Percentiles rank a stretch among this genome's conserved stretches.
These are phyloP conservation scores for Hydnomerulius pinastri DNA, from an alignment of 768 basidiomycete genomes.

Conservation along the genomic window DNA sequence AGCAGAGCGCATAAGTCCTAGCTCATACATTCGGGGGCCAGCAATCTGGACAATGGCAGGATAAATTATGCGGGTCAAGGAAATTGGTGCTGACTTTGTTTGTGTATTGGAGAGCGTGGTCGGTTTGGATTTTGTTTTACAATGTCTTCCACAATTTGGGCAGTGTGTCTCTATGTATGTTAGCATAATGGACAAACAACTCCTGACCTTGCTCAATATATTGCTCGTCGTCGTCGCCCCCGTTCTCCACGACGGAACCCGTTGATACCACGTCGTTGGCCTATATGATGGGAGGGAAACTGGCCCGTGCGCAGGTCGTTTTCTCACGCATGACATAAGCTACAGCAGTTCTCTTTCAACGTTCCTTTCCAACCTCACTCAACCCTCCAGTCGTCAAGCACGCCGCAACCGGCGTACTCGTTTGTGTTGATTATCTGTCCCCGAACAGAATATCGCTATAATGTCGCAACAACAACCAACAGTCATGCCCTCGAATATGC, in stretches of 20 bases:
- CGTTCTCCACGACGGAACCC: slow-evolving; percentile 27
- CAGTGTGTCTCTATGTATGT: slow-evolving; percentile 60
- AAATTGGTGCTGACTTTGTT: slow-evolving; percentile 30
- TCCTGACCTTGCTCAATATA: slow-evolving; percentile 35
- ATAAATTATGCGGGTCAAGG: neutral
- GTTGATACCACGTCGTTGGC: slow-evolving; percentile 16
- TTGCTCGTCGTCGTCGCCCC: slow-evolving; percentile 30
- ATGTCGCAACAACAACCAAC: slow-evolving; percentile 60
- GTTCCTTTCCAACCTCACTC: slow-evolving; percentile 34
- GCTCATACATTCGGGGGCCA: neutral
- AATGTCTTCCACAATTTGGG: slow-evolving; percentile 75
- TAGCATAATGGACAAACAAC: slow-evolving; percentile 53
- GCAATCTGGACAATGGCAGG: no score
- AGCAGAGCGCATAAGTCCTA: neutral
- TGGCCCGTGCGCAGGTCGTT: slow-evolving; percentile 59
- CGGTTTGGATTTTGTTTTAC: slow-evolving; percentile 66
- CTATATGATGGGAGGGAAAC: slow-evolving; percentile 27
- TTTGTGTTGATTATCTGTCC: slow-evolving; percentile 12
- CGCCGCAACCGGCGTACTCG: slow-evolving; percentile 17
- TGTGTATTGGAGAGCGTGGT: slow-evolving; percentile 44
- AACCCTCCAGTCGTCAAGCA: slow-evolving; percentile 23
- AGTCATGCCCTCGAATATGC: slow-evolving; percentile 65
- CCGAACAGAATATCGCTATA: neutral
- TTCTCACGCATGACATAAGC: slow-evolving; percentile 55
- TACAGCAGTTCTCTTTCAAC: slow-evolving; percentile 47